Conservation (phyloP, 306 rosid genomes). For the Cyamopsis tetragonoloba region DNA sequence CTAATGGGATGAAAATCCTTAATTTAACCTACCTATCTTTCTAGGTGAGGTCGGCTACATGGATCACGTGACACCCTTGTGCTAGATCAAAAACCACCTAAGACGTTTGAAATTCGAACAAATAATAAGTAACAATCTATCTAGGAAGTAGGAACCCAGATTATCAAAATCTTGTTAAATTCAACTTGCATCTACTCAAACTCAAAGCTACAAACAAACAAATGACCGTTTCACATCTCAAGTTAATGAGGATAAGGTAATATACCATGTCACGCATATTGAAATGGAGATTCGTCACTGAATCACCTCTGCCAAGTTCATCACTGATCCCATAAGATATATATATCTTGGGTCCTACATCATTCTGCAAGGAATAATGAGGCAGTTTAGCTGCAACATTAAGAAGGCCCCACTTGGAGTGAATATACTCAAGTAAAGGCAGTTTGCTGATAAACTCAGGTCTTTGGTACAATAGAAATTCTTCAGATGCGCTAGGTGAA, state of each 20-base stretch:
- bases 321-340: conserved; percentile 73
- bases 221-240: conserved; percentile 4
- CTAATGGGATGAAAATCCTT: too few species aligned
- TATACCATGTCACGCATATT: conserved; percentile 96
- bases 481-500: conserved; percentile 92
- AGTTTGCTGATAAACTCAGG: conserved; percentile 94
- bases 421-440: conserved; percentile 92
- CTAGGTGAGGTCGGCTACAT: too few species aligned
- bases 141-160: not conserved
- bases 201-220: conserved; percentile 10
- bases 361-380: conserved; percentile 96
- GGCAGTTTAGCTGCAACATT: conserved; percentile 99
- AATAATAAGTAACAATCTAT: not conserved
- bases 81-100: too few species aligned
- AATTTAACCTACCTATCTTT: too few species aligned
- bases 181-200: not conserved
- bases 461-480: conserved; percentile 88
- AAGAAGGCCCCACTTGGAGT: conserved; percentile 98
- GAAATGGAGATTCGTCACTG: conserved; percentile 86
- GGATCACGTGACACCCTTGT: too few species aligned
- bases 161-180: not conserved
- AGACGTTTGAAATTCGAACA: conserved; percentile 15
- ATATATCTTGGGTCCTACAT: conserved; percentile 92
- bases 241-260: conserved; percentile 23
- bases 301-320: conserved; percentile 66